phyloP scores from a whole-genome alignment of 2,329 filamentous ascomycete species.

The Microdochium nivale region DNA sequence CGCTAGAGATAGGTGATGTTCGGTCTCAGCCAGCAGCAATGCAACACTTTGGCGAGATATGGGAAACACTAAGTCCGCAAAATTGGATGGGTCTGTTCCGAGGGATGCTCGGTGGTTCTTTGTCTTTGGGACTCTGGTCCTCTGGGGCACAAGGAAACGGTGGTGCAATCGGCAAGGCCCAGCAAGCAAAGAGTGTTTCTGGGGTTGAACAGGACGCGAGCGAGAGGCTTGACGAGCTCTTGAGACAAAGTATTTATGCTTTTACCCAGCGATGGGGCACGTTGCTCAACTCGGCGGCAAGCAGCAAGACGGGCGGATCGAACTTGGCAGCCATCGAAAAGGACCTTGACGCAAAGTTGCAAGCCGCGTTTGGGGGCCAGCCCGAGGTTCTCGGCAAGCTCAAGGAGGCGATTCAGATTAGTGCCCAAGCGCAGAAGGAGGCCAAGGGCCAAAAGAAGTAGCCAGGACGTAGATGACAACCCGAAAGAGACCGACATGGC shows the following conservation, averaged over 20 bases:
- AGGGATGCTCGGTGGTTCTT: constrained; percentile 45
- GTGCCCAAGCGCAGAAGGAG: constrained; percentile 43
- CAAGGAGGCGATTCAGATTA: constrained; percentile 52
- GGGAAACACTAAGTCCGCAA: constrained; percentile 52
- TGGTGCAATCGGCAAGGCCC: constrained; percentile 6
- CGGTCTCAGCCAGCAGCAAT: constrained; percentile 41
- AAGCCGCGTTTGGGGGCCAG: constrained; percentile 49
- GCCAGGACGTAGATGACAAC: not conserved
- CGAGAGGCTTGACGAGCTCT: constrained; percentile 54
- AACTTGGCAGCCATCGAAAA: constrained; percentile 43
- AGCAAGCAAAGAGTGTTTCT: constrained; percentile 4
- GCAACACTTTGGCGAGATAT: constrained; percentile 57
- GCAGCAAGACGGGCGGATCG: constrained; percentile 37
- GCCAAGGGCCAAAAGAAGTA: constrained; percentile 10
- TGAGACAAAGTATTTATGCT: constrained; percentile 53
- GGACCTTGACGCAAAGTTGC: constrained; percentile 48
- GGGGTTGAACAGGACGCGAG: constrained; percentile 43
- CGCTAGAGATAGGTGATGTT: constrained; percentile 79
- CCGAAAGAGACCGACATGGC: not conserved
- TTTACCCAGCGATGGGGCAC: constrained; percentile 54
- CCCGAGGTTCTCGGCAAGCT: constrained; percentile 50
- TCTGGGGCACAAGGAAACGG: constrained; percentile 10
- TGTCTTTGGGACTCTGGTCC: constrained; percentile 27
- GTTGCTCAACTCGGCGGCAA: constrained; percentile 38
- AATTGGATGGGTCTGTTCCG: constrained; percentile 52